A percentile compares a stretch with the other conserved stretches of the same genome.
Conservation (phyloP, 345 rosid species). For the Pelargonium nanum region DNA sequence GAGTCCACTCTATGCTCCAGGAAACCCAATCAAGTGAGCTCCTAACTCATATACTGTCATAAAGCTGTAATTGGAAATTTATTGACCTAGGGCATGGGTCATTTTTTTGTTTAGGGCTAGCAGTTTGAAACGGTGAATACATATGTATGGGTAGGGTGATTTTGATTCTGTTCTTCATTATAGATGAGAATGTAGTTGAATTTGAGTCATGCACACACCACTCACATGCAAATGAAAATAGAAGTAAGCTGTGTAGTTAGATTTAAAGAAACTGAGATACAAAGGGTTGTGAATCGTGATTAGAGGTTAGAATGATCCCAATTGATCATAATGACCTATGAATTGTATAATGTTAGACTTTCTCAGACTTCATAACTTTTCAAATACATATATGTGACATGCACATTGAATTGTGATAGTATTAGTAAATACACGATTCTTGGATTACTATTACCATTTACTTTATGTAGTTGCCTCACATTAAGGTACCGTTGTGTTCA, state of each 20-base stretch:
- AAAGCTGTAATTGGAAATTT: not conserved
- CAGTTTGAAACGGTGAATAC: not conserved
- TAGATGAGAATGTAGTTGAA: too few relatives aligned
- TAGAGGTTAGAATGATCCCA: not conserved
- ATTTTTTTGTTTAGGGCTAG: not conserved
- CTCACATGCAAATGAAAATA: too few relatives aligned
- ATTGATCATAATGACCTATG: not conserved
- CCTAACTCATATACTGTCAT: conserved; percentile 1
- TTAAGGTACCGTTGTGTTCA: too few relatives aligned
- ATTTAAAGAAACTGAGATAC: too few relatives aligned
- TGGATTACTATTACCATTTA: too few relatives aligned
- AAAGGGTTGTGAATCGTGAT: too few relatives aligned
- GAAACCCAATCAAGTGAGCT: conserved; percentile 68
- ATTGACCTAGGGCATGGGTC: too few relatives aligned
- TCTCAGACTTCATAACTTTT: not conserved
- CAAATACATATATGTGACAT: not conserved
- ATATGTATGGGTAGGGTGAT: too few relatives aligned
- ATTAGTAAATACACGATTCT: not conserved
- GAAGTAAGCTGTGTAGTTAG: too few relatives aligned
- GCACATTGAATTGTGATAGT: not conserved
- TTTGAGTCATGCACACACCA: too few relatives aligned
- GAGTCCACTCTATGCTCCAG: conserved; percentile 71
- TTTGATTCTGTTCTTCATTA: too few relatives aligned
- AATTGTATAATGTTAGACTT: not conserved
- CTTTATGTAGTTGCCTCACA: not conserved